Base-by-base conservation (phyloP, 805 yeast species). In the Blastobotrys americana region DNA sequence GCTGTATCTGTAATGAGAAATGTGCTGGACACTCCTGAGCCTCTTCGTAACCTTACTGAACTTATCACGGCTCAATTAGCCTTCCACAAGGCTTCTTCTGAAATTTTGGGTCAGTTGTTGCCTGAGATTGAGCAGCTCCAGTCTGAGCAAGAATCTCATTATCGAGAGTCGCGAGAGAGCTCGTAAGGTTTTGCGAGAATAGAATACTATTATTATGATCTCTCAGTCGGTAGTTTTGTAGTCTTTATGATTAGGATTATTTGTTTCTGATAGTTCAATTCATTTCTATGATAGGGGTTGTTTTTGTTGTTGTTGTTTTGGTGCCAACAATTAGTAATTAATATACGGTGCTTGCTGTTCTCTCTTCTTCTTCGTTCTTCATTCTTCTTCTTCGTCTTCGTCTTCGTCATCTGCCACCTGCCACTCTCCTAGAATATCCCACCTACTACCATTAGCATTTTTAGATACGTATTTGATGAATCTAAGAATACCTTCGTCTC, bases 401-500 rank as follows among this genome's bases (percentile, higher is more conserved):
- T 66, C 71, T 4, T 64, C 78, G 3, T 58, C 69, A 21, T 68
- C 69, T 49, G 70, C 74, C 22, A 85, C 82, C 53, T 77, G 80
- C 93, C 95, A 90, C 56, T 82, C 83, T 45, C 82, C 78, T 27
- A 72, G 71, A 34, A 93, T 69, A 59, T 93, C 99, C 96, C 96
- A 93, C 59, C 98, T 73, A 34, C 93, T 80, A 1, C 97, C 95
- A 48, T 80, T 79, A 4, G 97, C 96, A 50, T 77, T 77, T 63
- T 77, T 77, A 57, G 96, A 84, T 16, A 90, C 90, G 56, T 93
- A 93, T 61, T 93, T 93, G 55, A 93, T 80, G 64, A 93, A 93
- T 62, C 89, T 84, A 65, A 94, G 68, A n/a, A 90, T 89, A 40
- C 80, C 76, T 5, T 83, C 78, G 59, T 93, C 97, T 56, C 97